Conservation (phyloP, 2,329 filamentous ascomycete species). For the Paramyrothecium roridum region DNA sequence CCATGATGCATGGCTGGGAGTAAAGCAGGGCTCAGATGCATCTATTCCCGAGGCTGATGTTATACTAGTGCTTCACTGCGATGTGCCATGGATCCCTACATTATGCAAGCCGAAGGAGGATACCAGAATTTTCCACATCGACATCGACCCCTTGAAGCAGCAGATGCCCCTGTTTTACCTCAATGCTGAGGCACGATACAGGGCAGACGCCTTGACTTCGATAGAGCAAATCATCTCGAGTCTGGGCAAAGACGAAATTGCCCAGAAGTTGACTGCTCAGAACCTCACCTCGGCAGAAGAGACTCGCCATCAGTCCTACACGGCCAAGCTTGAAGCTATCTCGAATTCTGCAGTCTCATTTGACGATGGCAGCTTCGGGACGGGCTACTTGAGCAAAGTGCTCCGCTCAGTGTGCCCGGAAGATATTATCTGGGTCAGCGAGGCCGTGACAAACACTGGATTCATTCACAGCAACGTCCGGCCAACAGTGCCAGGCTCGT, state of each 20-base stretch:
- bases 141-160: constrained; percentile 65
- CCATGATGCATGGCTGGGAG: constrained; percentile 65
- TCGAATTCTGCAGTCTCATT: constrained; percentile 53
- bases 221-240: constrained; percentile 67
- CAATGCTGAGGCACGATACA: constrained; percentile 60
- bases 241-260: constrained; percentile 45
- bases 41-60: constrained; percentile 74
- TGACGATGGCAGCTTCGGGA: constrained; percentile 44
- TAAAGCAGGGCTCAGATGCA: constrained; percentile 72
- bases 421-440: constrained; percentile 65
- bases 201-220: constrained; percentile 61
- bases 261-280: constrained; percentile 29
- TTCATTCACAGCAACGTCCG: constrained; percentile 67
- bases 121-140: constrained; percentile 60
- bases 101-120: constrained; percentile 53
- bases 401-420: constrained; percentile 20
- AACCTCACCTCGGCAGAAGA: constrained; percentile 26
- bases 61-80: constrained; percentile 82
- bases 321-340: constrained; percentile 57
- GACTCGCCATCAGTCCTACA: constrained; percentile 54
- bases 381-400: constrained; percentile 8
- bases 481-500: constrained; percentile 61
- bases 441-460: constrained; percentile 67
- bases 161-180: constrained; percentile 75
- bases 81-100: constrained; percentile 92